Percentiles rank a stretch among this genome's conserved stretches.
Evolutionary conservation across 805 yeast species (phyloP).

Genomic region (Candida rishiriensis): DNA sequence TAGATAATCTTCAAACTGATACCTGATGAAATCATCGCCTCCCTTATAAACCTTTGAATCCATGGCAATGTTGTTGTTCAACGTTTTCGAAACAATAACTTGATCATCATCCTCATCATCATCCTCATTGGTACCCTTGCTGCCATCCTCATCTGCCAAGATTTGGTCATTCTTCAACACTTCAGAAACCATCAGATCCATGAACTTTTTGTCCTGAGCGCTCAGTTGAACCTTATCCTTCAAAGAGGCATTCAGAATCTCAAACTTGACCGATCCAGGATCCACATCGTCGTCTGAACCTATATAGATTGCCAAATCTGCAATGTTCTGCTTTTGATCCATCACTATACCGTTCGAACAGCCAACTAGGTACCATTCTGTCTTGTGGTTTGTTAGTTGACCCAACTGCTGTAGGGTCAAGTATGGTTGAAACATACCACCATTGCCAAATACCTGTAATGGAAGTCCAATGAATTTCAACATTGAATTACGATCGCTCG

Average conservation of each 20-base stretch:
- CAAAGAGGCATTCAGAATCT: conserved; percentile 41
- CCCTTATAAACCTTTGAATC: conserved; percentile 45
- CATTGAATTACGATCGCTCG: conserved; percentile 75
- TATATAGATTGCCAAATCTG: conserved; percentile 71
- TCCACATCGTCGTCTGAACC: conserved; percentile 37
- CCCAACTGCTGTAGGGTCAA: conserved; percentile 90
- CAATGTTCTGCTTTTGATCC: conserved; percentile 54
- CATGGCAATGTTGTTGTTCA: conserved; percentile 35
- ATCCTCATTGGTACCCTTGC: conserved; percentile 4
- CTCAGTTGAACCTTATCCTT: conserved; percentile 43
- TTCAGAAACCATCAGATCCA: conserved; percentile 48
- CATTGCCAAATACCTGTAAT: conserved; percentile 75
- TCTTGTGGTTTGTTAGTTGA: conserved; percentile 52
- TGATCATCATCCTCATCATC: conserved; percentile 25
- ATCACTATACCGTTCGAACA: conserved; percentile 80
- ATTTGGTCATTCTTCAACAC: conserved; percentile 37
- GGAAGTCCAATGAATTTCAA: conserved; percentile 84
- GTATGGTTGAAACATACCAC: conserved; percentile 89
- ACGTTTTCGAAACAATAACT: conserved; percentile 23
- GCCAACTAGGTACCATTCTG: conserved; percentile 72
- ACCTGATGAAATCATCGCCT: conserved; percentile 83
- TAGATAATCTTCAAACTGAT: conserved; percentile 86
- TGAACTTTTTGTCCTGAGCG: conserved; percentile 70
- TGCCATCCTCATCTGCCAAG: too few species aligned
- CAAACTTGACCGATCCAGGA: conserved; percentile 28